phyloP scores from a whole-genome alignment of 306 rosid species.

The Urtica urens region DNA sequence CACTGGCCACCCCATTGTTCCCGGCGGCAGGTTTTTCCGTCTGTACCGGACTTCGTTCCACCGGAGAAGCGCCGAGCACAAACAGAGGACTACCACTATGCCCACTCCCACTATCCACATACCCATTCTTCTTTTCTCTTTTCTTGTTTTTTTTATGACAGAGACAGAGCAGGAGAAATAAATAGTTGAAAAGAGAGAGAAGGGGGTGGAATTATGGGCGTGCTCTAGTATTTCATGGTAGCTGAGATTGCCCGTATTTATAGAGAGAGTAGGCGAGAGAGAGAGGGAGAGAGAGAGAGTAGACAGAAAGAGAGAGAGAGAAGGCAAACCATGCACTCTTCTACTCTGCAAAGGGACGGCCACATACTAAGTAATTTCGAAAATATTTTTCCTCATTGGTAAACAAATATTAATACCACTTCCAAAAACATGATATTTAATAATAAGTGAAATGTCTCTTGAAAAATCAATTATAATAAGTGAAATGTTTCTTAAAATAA shows the following conservation, averaged over 20 bases:
- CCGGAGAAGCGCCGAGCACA: conserved; percentile 75
- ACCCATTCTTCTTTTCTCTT: neutral
- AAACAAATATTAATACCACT: too few relatives aligned
- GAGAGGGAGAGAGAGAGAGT: conserved; percentile 23
- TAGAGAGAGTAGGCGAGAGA: conserved; percentile 19
- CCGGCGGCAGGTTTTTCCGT: conserved; percentile 85
- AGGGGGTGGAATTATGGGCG: conserved; percentile 17
- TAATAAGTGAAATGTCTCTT: too few relatives aligned
- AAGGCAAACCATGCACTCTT: conserved; percentile 48
- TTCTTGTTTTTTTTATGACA: neutral
- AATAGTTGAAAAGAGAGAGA: conserved; percentile 10
- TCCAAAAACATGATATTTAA: too few relatives aligned
- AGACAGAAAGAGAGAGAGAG: conserved; percentile 21
- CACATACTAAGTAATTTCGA: conserved; percentile 16
- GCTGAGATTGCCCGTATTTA: conserved; percentile 35
- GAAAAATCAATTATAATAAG: too few relatives aligned
- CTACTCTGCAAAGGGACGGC: conserved; percentile 34
- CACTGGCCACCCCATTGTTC: conserved; percentile 99
- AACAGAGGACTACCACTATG: conserved; percentile 45
- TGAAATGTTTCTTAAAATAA: too few relatives aligned
- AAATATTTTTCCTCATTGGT: too few relatives aligned
- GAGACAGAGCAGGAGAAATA: neutral
- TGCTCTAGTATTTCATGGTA: conserved; percentile 23
- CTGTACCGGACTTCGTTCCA: conserved; percentile 79
- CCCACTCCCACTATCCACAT: conserved; percentile 57